Percentiles rank a stretch among this genome's conserved stretches.
Conservation (phyloP, 2,329 filamentous ascomycete species). For the Colletotrichum salicis region DNA sequence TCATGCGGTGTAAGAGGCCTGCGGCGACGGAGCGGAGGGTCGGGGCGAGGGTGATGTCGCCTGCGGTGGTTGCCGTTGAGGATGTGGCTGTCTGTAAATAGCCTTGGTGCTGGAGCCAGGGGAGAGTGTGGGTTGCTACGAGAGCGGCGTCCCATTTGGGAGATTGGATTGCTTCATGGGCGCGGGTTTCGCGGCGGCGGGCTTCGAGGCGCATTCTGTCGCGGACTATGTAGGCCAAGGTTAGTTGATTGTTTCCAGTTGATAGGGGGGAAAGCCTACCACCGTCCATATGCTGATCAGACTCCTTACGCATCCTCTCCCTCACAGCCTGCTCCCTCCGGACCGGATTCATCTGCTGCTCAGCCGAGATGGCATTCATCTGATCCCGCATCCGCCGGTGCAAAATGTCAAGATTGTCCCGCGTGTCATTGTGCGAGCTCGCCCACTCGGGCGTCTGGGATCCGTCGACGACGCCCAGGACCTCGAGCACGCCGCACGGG, state of each 20-base stretch:
- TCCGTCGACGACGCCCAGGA: conserved; percentile 61
- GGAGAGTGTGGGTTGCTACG: conserved; percentile 56
- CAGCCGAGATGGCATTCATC: conserved; percentile 53
- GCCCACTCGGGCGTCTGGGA: conserved; percentile 66
- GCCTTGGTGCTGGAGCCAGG: conserved; percentile 50
- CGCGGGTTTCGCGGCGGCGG: conserved; percentile 57
- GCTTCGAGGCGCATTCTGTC: conserved; percentile 51
- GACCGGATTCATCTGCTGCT: conserved; percentile 54
- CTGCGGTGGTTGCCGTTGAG: not conserved
- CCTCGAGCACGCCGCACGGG: conserved; percentile 68
- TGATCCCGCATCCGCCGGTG: conserved; percentile 52
- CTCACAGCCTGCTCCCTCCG: conserved; percentile 53
- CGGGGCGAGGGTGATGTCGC: not conserved
- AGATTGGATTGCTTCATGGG: conserved; percentile 63
- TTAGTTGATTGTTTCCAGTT: not conserved
- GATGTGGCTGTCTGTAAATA: too few species aligned
- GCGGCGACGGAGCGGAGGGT: conserved; percentile 56
- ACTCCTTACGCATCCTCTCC: conserved; percentile 55
- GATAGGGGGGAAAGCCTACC: conserved; percentile 47
- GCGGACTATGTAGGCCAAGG: conserved; percentile 46
- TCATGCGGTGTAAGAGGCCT: conserved; percentile 61
- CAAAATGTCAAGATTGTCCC: conserved; percentile 49
- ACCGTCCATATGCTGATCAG: conserved; percentile 57
- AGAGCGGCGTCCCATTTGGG: conserved; percentile 62
- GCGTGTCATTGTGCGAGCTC: conserved; percentile 52